Evolutionary conservation across 352 stramenopile species (phyloP), one percentile per base, ranked within the genome.

Genomic region (Aphanomyces astaci): DNA sequence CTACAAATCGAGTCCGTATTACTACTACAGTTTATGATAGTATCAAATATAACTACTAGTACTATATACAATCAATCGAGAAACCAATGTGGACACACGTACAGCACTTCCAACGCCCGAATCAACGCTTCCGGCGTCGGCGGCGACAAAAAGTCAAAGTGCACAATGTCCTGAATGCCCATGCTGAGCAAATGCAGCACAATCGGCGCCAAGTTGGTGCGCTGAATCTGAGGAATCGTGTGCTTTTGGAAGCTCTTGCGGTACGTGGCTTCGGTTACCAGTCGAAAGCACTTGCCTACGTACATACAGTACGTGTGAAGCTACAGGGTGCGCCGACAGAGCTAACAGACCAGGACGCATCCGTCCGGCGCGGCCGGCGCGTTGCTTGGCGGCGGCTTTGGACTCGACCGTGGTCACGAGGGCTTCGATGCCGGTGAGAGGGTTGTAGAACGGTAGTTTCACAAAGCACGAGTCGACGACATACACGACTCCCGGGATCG

Each of bases 321-420:
- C 40, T 49, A 15, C 15, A n/a, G 22, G 40, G 17, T 9, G 9
- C 39, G 39, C 39, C 45, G 45, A 25, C 22, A 25, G 24, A 36
- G 10, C 3, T 11, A 27, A 33, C 7, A 15, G 22, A 68, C 62
- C 62, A n/a, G 84, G 70, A 11, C 76, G 76, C 40, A 88, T 77
- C 28, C 98, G 82, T 3, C 97, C 97, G 31, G 97, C 97, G n/a
- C 95, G 84, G 45, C 94, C 94, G 22, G 86, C 86, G 55, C 98
- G 80, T 76, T 99, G 97, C 69, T 98, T 96, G 4, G 97, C 92
- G 2, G 96, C 90, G 1, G 97, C 97, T 59, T 98, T 94, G 11
- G 92, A 98, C 39, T 99, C 92, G 0, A 92, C 84, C 22, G 96
- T 98, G 3, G 98, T 98, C 25, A 93, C 64, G 7, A 97, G 69